phyloP scores from a whole-genome alignment of 306 rosid species.

The Pyrus pyrifolia region DNA sequence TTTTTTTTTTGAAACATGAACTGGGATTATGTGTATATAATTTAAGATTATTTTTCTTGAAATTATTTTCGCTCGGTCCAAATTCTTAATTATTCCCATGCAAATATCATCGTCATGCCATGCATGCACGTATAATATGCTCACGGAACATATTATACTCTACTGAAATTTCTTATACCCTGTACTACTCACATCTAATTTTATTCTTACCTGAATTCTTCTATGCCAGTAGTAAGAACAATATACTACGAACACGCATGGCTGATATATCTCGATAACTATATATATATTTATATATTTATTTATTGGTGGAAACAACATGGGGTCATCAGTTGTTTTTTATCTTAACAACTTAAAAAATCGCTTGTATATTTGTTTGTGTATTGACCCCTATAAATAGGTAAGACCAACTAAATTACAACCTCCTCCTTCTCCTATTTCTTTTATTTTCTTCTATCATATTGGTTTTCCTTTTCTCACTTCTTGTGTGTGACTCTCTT shows the following conservation, averaged over 20 bases:
- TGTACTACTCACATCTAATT: not conserved
- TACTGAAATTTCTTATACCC: not conserved
- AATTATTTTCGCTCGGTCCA: not conserved
- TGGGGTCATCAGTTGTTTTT: too few species aligned
- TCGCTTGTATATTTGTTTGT: too few species aligned
- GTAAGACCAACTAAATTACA: too few species aligned
- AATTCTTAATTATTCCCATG: not conserved
- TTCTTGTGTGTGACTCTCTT: too few species aligned
- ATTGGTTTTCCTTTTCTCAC: too few species aligned
- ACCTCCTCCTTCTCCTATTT: too few species aligned
- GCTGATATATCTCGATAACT: not conserved
- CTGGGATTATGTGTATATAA: not conserved
- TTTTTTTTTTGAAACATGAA: too few species aligned
- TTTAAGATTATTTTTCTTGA: not conserved
- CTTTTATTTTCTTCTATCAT: too few species aligned
- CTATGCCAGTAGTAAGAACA: not conserved
- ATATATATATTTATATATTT: not conserved
- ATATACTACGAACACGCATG: not conserved
- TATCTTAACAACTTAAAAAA: accelerated
- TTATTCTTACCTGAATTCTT: not conserved
- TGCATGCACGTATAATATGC: slow-evolving; percentile 1
- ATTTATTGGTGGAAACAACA: too few species aligned
- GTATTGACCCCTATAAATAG: too few species aligned
- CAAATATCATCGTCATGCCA: slow-evolving; percentile 1
- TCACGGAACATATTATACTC: not conserved